A percentile compares a stretch with the other conserved stretches of the same genome.
phyloP scores from a whole-genome alignment of 768 basidiomycete species.

The Kwoniella sp. region DNA sequence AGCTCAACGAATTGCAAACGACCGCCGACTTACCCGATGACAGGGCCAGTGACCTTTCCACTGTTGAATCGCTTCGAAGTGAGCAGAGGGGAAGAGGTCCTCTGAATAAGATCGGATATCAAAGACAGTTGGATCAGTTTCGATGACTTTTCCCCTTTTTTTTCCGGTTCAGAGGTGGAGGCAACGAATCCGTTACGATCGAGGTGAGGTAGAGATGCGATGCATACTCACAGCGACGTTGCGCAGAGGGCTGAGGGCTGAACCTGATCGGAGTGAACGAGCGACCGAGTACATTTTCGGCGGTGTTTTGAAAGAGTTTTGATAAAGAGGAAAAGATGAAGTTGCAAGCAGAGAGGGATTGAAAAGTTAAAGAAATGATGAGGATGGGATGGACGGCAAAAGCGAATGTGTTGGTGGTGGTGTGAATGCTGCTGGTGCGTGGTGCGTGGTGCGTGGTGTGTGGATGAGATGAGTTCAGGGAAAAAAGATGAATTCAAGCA shows the following conservation, averaged over 20 bases:
- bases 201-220: slow-evolving; percentile 62
- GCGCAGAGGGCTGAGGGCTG: slow-evolving; percentile 28
- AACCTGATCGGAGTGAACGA: slow-evolving; percentile 33
- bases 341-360: neutral
- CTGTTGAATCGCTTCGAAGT: slow-evolving; percentile 82
- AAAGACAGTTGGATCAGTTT: neutral
- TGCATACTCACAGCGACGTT: slow-evolving; percentile 59
- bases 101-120: slow-evolving; percentile 9
- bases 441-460: no score
- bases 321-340: neutral
- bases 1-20: neutral
- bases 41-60: slow-evolving; percentile 75
- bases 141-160: neutral
- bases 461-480: neutral
- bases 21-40: slow-evolving; percentile 37
- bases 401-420: neutral
- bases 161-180: neutral
- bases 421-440: no score
- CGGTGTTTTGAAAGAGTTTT: neutral
- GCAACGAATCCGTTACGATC: neutral
- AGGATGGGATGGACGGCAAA: neutral
- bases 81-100: slow-evolving; percentile 55
- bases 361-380: neutral
- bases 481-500: slow-evolving; percentile 2
- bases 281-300: slow-evolving; percentile 46